Percentiles rank a stretch among this genome's conserved stretches.
phyloP scores from a whole-genome alignment of 176 grass and related monocot species.

The Musa troglodytarum region DNA sequence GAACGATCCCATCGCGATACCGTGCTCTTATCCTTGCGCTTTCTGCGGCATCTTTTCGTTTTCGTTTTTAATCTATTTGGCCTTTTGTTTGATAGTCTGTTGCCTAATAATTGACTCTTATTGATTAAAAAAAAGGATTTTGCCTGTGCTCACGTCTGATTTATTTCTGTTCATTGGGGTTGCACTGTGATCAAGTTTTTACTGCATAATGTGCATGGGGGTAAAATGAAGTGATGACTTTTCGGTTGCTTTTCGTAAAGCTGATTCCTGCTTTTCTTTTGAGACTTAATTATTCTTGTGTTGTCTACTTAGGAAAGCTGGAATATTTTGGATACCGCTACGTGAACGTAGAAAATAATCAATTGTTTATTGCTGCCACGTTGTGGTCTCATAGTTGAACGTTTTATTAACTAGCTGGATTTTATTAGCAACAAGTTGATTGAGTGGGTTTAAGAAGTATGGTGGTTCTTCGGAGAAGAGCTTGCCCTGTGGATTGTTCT shows the following conservation, averaged over 20 bases:
- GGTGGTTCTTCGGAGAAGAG: not conserved
- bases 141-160: not conserved
- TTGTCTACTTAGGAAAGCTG: not conserved
- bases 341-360: not conserved
- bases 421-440: slow-evolving; percentile 2
- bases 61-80: not conserved
- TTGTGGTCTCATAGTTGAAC: not conserved
- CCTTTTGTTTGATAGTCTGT: not conserved
- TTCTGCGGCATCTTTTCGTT: not conserved
- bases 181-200: not conserved
- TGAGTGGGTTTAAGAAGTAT: not conserved
- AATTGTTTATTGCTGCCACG: not conserved
- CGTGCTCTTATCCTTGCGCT: not conserved
- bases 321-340: not conserved
- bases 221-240: not conserved
- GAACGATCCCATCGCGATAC: not conserved
- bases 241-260: too few species aligned
- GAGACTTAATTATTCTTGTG: not conserved
- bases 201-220: not conserved
- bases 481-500: not conserved
- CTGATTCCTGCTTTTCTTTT: not conserved
- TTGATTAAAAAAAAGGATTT: not conserved
- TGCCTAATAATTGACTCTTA: not conserved
- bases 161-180: not conserved
- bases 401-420: not conserved